Evolutionary conservation across 306 rosid species (phyloP), one percentile per base, ranked within the genome.

Genomic region (Morella rubra): DNA sequence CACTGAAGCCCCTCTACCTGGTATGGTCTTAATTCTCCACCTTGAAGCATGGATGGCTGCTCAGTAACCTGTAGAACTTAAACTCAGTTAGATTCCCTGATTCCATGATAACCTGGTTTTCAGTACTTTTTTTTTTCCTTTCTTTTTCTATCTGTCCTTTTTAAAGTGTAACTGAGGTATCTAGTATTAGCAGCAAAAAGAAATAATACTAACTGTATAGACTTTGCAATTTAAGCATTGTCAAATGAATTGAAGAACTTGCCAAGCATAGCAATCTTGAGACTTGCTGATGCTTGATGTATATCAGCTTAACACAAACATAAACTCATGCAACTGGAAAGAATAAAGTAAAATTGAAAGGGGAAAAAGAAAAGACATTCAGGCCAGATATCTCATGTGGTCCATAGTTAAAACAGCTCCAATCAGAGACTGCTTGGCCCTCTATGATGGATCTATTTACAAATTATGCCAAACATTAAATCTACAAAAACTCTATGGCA

Each of bases 1-100:
- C 99, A 96, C 47, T 96, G 99, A 77, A 96, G 91, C 81, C 99
- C 99, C 89, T 96, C 99, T 79, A 96, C 5, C 76, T 96, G 99
- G 85, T 96, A 96, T 69, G 90, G 64, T 80, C 99, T 93, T 81
- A 96, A 81, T 73, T 96, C 98, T 82, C 99, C 99, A 72, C 99
- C 98, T 96, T 87, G 93, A 79, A 96, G 95, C 71, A 68, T 88
- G 77, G 99, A 77, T 44, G 99, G 99, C 77, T 96, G 99, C 87
- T 96, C 99, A 7, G 97, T 89, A 68, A 96, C 97, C 99, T 96
- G 81, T 53, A 81, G 54, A 53, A 70, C 65, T 47, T 72, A 70
- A 82, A 53, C 65, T 60, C 69, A 40, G 76, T 82, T 80, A 84
- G 70, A 49, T 62, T 54, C 72, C 51, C 78, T 50, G 62, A 41